Percentiles rank a stretch among this genome's conserved stretches.
Conservation (phyloP, 2,329 filamentous ascomycete species). For the Gyromitra esculenta region DNA sequence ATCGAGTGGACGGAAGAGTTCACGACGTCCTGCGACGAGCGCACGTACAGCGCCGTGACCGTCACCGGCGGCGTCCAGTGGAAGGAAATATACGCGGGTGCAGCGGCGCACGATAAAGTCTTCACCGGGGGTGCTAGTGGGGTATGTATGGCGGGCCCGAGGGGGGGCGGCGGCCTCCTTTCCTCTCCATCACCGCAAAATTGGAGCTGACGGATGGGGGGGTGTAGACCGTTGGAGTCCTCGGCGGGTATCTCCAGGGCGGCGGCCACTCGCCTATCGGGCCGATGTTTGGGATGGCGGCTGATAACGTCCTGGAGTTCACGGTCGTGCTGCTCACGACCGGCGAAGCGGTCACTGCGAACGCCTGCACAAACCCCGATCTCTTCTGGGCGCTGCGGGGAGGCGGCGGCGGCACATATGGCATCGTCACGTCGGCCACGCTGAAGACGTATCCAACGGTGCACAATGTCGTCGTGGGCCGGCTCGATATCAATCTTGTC, state of each 20-base stretch:
- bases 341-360: constrained; percentile 63
- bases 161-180: too few species aligned
- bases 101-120: background rate
- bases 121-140: constrained; percentile 31
- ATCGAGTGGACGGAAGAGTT: constrained; percentile 59
- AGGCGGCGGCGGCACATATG: constrained; percentile 65
- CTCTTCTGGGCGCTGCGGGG: constrained; percentile 66
- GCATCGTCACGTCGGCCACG: constrained; percentile 68
- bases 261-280: constrained; percentile 68
- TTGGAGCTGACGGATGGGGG: background rate
- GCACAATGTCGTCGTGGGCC: constrained; percentile 8
- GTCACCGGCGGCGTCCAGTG: constrained; percentile 33
- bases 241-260: constrained; percentile 64
- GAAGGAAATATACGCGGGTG: constrained; percentile 27
- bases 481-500: constrained; percentile 8
- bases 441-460: constrained; percentile 61
- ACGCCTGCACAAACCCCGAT: constrained; percentile 62
- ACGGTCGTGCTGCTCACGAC: constrained; percentile 64
- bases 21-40: constrained; percentile 29
- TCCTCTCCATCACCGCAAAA: background rate
- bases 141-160: background rate
- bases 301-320: constrained; percentile 65
- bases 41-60: constrained; percentile 11
- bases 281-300: constrained; percentile 65
- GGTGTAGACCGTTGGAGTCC: constrained; percentile 64